phyloP scores from a whole-genome alignment of 805 yeast genomes.

The Yamadazyma phyllophila region DNA sequence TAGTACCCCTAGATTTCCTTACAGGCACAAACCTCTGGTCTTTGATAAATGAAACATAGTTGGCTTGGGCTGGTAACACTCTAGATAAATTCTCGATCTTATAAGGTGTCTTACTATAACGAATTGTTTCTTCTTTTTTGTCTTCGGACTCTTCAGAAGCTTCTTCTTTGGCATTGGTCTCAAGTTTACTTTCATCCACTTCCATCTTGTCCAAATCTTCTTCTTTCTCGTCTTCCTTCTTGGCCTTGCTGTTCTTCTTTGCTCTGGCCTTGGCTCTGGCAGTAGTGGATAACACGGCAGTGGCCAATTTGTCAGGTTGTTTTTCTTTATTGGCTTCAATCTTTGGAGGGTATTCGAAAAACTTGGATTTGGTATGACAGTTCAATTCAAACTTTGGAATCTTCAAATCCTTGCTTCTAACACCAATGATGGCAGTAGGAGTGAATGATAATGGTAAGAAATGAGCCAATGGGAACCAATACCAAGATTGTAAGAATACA shows the following conservation, averaged over 20 bases:
- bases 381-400: conserved; percentile 80
- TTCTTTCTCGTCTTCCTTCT: conserved; percentile 48
- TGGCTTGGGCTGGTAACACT: conserved; percentile 85
- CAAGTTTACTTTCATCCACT: conserved; percentile 27
- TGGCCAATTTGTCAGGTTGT: conserved; percentile 83
- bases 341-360: conserved; percentile 88
- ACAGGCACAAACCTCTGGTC: conserved; percentile 80
- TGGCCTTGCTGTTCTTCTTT: conserved; percentile 52
- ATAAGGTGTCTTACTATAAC: conserved; percentile 63
- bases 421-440: conserved; percentile 88
- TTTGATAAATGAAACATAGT: conserved; percentile 73
- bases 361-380: conserved; percentile 76
- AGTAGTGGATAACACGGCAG: conserved; percentile 93
- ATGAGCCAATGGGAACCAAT: conserved; percentile 97
- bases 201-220: conserved; percentile 43
- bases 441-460: conserved; percentile 87
- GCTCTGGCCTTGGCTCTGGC: conserved; percentile 93
- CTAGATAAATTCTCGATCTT: conserved; percentile 77
- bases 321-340: conserved; percentile 74
- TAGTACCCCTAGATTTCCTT: conserved; percentile 64
- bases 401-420: conserved; percentile 70
- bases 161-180: conserved; percentile 15
- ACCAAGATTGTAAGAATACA: conserved; percentile 92
- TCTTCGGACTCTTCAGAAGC: conserved; percentile 24
- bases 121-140: conserved; percentile 40